Evolutionary conservation across 2,329 filamentous ascomycete genomes (phyloP), one percentile per base, ranked within the genome.

Genomic region (Aspergillus fijiensis): DNA sequence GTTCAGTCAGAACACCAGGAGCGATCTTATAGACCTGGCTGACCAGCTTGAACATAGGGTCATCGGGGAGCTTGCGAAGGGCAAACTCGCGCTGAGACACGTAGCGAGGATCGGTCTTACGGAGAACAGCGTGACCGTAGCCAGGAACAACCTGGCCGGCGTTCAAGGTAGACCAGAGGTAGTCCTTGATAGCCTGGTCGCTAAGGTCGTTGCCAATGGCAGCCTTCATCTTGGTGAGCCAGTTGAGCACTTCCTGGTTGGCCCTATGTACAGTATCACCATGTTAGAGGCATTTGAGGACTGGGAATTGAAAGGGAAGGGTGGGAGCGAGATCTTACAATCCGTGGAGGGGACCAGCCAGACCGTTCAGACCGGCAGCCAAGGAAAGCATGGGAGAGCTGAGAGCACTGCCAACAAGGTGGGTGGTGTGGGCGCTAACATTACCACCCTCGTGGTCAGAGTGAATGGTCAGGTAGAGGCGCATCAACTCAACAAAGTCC

Each of bases 1-100:
- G 95, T 89, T 99, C 92, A 69, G 95, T 99, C 79, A 99, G 86
- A 73, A 99, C 95, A 75, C 89, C 90, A 67, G 95, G 95, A 67
- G 95, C 95, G 74, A 99, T 98, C 91, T 99, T 99, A 91, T 98
- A 99, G 72, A 99, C 95, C 85, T 99, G 95, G 87, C 91, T 96
- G 83, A 99, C 95, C 71, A 99, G 91, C 88, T 99, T 92, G 91
- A 97, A 99, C 93, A 99, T 96, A 74, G 94, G 93, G 86, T 98
- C 95, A 75, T 96, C 86, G 76, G 94, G 91, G 78, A 97, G 88
- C 79, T 97, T 91, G 84, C 91, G 86, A 72, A 93, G 91, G 66
- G 94, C 95, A 73, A 99, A 99, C 79, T 93, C 89, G 84, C 95
- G 93, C 87, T 99, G 95, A 69, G 93, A 96, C 77, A 91, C 92